Evolutionary conservation across 257 asterid genomes (phyloP).

Genomic region (Solanum rostratum): DNA sequence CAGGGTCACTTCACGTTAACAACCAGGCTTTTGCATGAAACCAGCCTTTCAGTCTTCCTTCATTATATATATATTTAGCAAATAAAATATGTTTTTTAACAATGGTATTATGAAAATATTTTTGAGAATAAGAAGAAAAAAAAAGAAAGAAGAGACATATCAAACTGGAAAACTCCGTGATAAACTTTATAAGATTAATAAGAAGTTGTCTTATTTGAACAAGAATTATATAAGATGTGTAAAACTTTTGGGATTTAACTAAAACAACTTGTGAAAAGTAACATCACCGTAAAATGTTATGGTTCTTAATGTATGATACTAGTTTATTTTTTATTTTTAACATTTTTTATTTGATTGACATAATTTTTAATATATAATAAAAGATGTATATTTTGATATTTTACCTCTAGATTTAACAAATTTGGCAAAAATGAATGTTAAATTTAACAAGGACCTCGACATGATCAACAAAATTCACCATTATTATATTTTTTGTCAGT

Average conservation of each 20-base stretch:
- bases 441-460: too few species aligned
- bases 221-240: too few species aligned
- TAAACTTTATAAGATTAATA: not conserved
- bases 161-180: not conserved
- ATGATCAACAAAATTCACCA: too few species aligned
- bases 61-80: not conserved
- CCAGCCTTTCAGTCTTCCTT: not conserved
- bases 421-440: too few species aligned
- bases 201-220: not conserved
- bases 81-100: not conserved
- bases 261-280: not conserved
- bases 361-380: too few species aligned
- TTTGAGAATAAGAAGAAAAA: not conserved
- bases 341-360: too few species aligned
- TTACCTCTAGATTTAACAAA: too few species aligned
- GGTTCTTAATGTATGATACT: too few species aligned
- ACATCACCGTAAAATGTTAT: not conserved
- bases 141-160: not conserved
- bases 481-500: accelerated
- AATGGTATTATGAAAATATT: not conserved
- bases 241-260: not conserved
- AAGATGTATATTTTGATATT: too few species aligned
- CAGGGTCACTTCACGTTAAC: not conserved
- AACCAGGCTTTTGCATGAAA: not conserved
- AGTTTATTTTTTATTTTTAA: too few species aligned